These are phyloP conservation scores for Malus asiatica DNA, from an alignment of 306 rosid genomes.

Conservation along the genomic window DNA sequence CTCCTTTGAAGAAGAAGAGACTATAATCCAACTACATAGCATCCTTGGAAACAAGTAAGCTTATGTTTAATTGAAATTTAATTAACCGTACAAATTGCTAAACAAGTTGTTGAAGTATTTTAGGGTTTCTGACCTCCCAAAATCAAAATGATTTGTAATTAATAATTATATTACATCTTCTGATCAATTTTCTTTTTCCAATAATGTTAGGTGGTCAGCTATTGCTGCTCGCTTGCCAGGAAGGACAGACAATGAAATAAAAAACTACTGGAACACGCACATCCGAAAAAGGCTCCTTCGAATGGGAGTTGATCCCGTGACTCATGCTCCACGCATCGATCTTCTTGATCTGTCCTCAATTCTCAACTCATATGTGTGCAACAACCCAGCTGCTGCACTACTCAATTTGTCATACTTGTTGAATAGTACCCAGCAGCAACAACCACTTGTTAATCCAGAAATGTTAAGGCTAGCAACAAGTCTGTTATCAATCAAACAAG, in stretches of 20 bases:
- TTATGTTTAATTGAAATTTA: not conserved
- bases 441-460: slow-evolving; percentile 54
- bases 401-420: slow-evolving; percentile 49
- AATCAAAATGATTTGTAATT: not conserved
- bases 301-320: slow-evolving; percentile 87
- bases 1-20: slow-evolving; percentile 91
- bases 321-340: slow-evolving; percentile 82
- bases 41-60: slow-evolving; percentile 88
- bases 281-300: slow-evolving; percentile 69
- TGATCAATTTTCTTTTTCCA: not conserved
- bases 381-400: slow-evolving; percentile 31
- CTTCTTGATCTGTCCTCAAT: slow-evolving; percentile 65
- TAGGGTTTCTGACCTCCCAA: no score
- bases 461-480: slow-evolving; percentile 46
- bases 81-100: not conserved
- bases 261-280: slow-evolving; percentile 93
- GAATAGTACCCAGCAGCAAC: slow-evolving; percentile 34
- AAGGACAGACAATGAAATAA: slow-evolving; percentile 88
- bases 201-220: slow-evolving; percentile 68
- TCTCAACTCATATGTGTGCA: slow-evolving; percentile 41
- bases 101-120: not conserved
- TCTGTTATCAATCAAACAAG: slow-evolving; percentile 41
- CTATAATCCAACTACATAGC: slow-evolving; percentile 81
- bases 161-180: no score
- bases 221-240: slow-evolving; percentile 87